phyloP scores from a whole-genome alignment of 2,329 filamentous ascomycete genomes.

The Stachybotrys chlorohalonatus region DNA sequence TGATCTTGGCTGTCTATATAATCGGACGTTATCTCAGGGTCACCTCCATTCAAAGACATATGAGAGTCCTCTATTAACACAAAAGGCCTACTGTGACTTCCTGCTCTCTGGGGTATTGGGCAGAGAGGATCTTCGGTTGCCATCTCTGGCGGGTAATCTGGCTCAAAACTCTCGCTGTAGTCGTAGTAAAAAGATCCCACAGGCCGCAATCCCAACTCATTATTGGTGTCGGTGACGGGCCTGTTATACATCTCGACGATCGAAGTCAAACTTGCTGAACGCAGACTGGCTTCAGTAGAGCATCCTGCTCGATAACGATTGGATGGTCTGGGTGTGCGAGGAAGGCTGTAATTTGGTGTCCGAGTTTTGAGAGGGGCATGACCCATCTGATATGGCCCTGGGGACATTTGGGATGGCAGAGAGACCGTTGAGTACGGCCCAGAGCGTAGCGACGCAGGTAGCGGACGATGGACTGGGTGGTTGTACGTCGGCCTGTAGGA shows the following conservation, averaged over 20 bases:
- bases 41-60: conserved; percentile 1
- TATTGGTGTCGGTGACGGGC: conserved; percentile 14
- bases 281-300: conserved; percentile 26
- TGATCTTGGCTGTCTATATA: not conserved
- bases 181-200: conserved; percentile 39
- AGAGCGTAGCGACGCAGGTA: conserved; percentile 27
- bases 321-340: conserved; percentile 14
- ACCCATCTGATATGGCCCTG: conserved; percentile 11
- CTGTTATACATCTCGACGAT: conserved; percentile 38
- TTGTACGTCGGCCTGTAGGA: conserved; percentile 29
- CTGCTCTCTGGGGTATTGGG: conserved; percentile 19
- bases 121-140: conserved; percentile 15
- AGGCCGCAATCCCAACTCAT: conserved; percentile 17
- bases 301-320: conserved; percentile 21
- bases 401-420: conserved; percentile 21
- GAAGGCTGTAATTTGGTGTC: conserved; percentile 26
- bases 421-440: conserved; percentile 31
- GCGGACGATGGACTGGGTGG: conserved; percentile 23
- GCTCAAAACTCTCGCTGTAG: conserved; percentile 42
- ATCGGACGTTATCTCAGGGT: not conserved
- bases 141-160: conserved; percentile 9
- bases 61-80: conserved; percentile 14
- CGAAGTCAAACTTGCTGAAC: conserved; percentile 40
- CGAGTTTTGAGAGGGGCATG: conserved; percentile 15
- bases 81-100: conserved; percentile 12